Conservation (phyloP, 129 eudicot genomes). For the Helianthus tuberosus region DNA sequence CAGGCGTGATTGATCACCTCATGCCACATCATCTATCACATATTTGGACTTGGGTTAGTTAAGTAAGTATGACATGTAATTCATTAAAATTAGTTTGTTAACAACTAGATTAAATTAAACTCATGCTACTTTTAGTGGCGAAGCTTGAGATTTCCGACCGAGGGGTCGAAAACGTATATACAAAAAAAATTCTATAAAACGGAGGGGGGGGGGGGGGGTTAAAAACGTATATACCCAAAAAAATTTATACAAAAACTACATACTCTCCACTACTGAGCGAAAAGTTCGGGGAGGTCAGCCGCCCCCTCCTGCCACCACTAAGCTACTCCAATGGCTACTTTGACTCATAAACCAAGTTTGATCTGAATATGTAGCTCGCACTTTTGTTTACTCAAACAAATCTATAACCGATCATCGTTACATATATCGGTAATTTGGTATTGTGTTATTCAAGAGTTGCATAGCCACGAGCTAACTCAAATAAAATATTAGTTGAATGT, state of each 20-base stretch:
- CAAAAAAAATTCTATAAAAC: too few relatives aligned
- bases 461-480: background rate
- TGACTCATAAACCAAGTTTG: background rate
- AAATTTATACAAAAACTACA: too few relatives aligned
- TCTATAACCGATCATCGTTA: background rate
- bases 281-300: too few relatives aligned
- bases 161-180: too few relatives aligned
- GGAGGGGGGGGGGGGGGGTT: too few relatives aligned
- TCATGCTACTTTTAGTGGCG: background rate
- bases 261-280: too few relatives aligned
- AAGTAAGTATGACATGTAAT: background rate
- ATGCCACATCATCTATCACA: conserved; percentile 32
- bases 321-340: too few relatives aligned
- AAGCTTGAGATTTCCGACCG: too few relatives aligned
- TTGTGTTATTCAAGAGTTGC: background rate
- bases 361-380: background rate
- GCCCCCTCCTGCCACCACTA: too few relatives aligned
- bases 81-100: background rate
- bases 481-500: background rate
- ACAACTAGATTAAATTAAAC: background rate
- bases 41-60: background rate
- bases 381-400: background rate
- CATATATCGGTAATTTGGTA: background rate
- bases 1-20: conserved; percentile 27
- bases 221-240: too few relatives aligned